These are phyloP conservation scores for Neophaeococcomyces aloes DNA, from an alignment of 2,329 filamentous ascomycete genomes.

Conservation along the genomic window DNA sequence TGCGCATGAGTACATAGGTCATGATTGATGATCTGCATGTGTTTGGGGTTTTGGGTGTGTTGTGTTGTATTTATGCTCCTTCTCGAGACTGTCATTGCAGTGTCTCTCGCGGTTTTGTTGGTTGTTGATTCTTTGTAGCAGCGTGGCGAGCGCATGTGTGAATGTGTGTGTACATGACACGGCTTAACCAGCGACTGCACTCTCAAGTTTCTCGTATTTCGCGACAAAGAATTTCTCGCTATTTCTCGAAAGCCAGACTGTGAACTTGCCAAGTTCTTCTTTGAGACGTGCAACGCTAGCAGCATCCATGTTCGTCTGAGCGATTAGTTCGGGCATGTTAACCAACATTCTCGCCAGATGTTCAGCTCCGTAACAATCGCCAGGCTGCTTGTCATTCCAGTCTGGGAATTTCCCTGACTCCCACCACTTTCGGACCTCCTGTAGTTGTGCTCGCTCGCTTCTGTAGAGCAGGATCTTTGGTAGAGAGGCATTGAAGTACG, in stretches of 20 bases:
- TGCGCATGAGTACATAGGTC: too few relatives aligned
- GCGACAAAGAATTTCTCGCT: constrained; percentile 61
- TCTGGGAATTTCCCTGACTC: constrained; percentile 48
- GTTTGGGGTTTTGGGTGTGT: too few relatives aligned
- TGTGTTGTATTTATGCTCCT: too few relatives aligned
- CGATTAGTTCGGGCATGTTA: constrained; percentile 81
- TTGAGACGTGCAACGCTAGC: constrained; percentile 80
- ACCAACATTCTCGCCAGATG: constrained; percentile 82
- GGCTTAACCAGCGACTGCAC: constrained; percentile 17
- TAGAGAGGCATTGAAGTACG: constrained; percentile 88
- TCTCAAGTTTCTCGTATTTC: constrained; percentile 32
- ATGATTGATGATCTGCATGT: too few relatives aligned
- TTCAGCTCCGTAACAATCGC: constrained; percentile 84
- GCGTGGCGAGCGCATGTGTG: too few relatives aligned
- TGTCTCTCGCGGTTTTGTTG: too few relatives aligned
- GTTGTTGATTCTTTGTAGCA: too few relatives aligned
- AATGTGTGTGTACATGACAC: too few relatives aligned
- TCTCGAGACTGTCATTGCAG: too few relatives aligned
- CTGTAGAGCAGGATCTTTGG: constrained; percentile 86
- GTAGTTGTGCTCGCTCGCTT: constrained; percentile 84
- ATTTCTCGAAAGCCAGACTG: constrained; percentile 71
- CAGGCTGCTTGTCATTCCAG: constrained; percentile 58
- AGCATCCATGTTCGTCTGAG: constrained; percentile 95
- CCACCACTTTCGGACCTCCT: constrained; percentile 49
- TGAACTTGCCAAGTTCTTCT: constrained; percentile 80